Evolutionary conservation across 163 green algal species (phyloP), one percentile per base, ranked within the genome.

Genomic region (Chloromonas sp.): DNA sequence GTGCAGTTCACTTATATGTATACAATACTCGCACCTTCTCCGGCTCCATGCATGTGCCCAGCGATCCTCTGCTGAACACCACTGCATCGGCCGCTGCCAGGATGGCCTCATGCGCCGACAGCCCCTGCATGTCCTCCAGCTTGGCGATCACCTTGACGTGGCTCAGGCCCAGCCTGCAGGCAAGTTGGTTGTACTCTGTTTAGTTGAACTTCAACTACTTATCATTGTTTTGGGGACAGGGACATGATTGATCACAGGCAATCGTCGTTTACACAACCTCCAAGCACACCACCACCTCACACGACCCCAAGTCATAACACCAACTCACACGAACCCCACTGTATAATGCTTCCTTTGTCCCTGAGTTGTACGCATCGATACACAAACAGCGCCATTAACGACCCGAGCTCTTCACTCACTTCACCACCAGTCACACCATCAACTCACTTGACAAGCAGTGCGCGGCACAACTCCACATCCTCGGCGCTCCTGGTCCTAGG

Each of bases 41-140:
- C 2, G 90, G 62, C 74, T 92, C 88, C 81, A 95, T 87, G 81
- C 92, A 92, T 70, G 93, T 90, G 81, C 93, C 93, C 77, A 96
- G 87, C 86, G 91, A 93, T 84, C 93, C 93, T 70, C 93, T 89
- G 60, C 82, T 87, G 59, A 96, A 83, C 58, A 96, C 84, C 78
- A 96, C 87, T 0, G 82, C 89, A 79, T 96, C 93, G 0, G 87
- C 70, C 0, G 79, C 88, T 11, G 89, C 88, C 11, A 94, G 84
- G 88, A 96, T 94, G 77, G 94, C 93, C n/a, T 83, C 13, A 58
- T 81, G 59, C 58, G 82, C 70, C 1, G 81, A 59, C 14, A 91
- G 77, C 3, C 88, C 88, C 77, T 86, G 84, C 86, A 91, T 82
- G 86, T 90, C 90, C 87, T 94, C 91, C 74, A 94, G 90, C 89